These are phyloP conservation scores for Medicago ruthenica DNA, from an alignment of 306 rosid species.

Conservation along the genomic window DNA sequence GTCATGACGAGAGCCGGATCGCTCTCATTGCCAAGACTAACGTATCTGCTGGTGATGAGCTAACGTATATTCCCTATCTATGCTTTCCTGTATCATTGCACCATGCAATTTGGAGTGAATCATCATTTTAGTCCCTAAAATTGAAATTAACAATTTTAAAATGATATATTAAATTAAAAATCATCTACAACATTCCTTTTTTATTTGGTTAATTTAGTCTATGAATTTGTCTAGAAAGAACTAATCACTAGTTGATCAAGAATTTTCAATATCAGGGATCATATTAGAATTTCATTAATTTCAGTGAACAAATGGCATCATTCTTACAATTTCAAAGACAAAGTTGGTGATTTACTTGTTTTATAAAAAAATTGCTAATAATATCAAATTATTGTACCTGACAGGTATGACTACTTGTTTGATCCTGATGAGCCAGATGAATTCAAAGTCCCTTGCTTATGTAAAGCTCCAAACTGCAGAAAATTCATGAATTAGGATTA, in stretches of 20 bases:
- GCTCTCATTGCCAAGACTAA: slow-evolving; percentile 84
- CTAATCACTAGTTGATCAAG: background rate
- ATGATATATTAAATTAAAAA: background rate
- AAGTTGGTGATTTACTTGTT: background rate
- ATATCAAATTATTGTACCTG: slow-evolving; percentile 28
- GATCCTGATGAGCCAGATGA: slow-evolving; percentile 89
- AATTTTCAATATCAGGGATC: background rate
- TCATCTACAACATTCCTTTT: background rate
- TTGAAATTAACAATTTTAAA: background rate
- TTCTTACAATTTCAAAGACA: background rate
- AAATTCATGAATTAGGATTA: slow-evolving; percentile 85
- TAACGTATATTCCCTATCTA: slow-evolving; percentile 61
- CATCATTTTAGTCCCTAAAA: background rate
- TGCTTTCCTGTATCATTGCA: slow-evolving; percentile 18
- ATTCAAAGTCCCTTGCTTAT: slow-evolving; percentile 88
- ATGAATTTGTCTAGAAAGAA: background rate
- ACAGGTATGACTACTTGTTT: slow-evolving; percentile 90
- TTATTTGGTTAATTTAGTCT: background rate
- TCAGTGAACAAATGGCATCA: background rate
- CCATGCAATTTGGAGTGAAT: slow-evolving; percentile 31
- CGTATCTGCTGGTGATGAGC: slow-evolving; percentile 78
- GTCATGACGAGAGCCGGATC: slow-evolving; percentile 81
- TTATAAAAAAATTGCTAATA: background rate
- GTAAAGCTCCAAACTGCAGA: slow-evolving; percentile 85
- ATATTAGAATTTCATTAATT: background rate